Evolutionary conservation across 2,329 filamentous ascomycete species (phyloP).

Genomic region (Eutypella sp.): DNA sequence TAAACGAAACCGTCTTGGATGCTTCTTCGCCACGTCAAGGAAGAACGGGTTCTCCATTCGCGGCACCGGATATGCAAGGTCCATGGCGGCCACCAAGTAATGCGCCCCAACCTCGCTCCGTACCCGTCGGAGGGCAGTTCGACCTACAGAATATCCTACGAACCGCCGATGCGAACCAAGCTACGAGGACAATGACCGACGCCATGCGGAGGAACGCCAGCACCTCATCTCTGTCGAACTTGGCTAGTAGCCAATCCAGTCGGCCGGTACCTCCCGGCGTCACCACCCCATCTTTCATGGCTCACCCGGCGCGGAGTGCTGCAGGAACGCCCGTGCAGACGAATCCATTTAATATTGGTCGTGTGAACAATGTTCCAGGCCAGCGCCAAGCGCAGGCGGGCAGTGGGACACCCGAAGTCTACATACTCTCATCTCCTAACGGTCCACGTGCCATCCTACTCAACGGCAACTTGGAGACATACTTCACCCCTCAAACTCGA

Average conservation of each 20-base stretch:
- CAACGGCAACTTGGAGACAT: slow-evolving; percentile 45
- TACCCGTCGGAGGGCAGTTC: slow-evolving; percentile 27
- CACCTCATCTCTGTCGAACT: slow-evolving; percentile 36
- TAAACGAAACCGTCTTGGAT: slow-evolving; percentile 37
- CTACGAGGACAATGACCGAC: slow-evolving; percentile 37
- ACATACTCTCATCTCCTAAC: slow-evolving; percentile 55
- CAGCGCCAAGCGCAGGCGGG: slow-evolving; percentile 13
- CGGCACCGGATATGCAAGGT: slow-evolving; percentile 12
- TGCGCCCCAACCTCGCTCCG: slow-evolving; percentile 16
- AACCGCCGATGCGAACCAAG: slow-evolving; percentile 40
- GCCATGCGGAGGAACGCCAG: slow-evolving; percentile 50
- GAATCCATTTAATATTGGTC: slow-evolving; percentile 28
- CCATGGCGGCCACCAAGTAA: slow-evolving; percentile 5
- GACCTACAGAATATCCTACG: slow-evolving; percentile 44
- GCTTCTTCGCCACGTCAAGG: slow-evolving; percentile 10
- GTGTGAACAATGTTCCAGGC: slow-evolving; percentile 19
- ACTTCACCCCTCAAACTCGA: slow-evolving; percentile 40
- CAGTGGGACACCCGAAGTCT: slow-evolving; percentile 44
- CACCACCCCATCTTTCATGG: slow-evolving; percentile 34
- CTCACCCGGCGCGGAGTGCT: slow-evolving; percentile 39
- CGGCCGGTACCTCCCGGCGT: slow-evolving; percentile 37
- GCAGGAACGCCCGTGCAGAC: slow-evolving; percentile 42
- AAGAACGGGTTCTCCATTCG: slow-evolving; percentile 19
- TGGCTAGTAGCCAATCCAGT: slow-evolving; percentile 26
- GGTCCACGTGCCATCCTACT: slow-evolving; percentile 56